Evolutionary conservation across 2,329 filamentous ascomycete species (phyloP), one percentile per base, ranked within the genome.

Genomic region (Parascedosporium putredinis): DNA sequence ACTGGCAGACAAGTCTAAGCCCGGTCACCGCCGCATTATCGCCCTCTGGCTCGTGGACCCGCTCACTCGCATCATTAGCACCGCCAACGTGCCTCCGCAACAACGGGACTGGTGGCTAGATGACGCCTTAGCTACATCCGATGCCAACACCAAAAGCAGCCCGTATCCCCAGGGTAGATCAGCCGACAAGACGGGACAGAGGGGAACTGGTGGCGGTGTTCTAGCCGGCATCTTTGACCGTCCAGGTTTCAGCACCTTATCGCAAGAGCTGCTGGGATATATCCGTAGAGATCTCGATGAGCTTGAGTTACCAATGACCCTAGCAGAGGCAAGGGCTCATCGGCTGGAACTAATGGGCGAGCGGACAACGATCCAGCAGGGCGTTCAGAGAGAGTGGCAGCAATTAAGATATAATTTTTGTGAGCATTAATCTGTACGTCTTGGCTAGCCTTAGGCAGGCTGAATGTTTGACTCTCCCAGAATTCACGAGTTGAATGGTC

Each of bases 21-120:
- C 73, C 0, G 77, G 76, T 0, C 71, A 78, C 54, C 64, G 74
- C 0, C 70, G 73, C 36, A 72, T 79, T 42, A 62, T 80, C 2
- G 71, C 71, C 0, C 59, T 80, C 2, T 80, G 71, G 59, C 66
- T 80, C 0, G 69, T 80, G 0, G 75, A 79, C 49, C 77, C 76
- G 0, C 54, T 67, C 9, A 57, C 60, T 0, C 66, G 65, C 0
- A 52, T 65, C n/a, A 58, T 64, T 24, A 59, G 55, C 22, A 66
- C 64, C 1, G 62, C 56, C 0, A 67, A 65, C 7, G 59, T 66
- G 0, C 64, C 61, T 1, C 63, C 63, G 0, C 64, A 66, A 47
- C 62, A 64, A 36, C 53, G 52, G 4, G 55, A 55, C n/a, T 66
- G 62, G 62, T 31, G 27, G 27, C 27, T 31, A 12, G 27, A 31